phyloP scores from a whole-genome alignment of 2,329 filamentous ascomycete species.

The Fusarium euwallaceae region DNA sequence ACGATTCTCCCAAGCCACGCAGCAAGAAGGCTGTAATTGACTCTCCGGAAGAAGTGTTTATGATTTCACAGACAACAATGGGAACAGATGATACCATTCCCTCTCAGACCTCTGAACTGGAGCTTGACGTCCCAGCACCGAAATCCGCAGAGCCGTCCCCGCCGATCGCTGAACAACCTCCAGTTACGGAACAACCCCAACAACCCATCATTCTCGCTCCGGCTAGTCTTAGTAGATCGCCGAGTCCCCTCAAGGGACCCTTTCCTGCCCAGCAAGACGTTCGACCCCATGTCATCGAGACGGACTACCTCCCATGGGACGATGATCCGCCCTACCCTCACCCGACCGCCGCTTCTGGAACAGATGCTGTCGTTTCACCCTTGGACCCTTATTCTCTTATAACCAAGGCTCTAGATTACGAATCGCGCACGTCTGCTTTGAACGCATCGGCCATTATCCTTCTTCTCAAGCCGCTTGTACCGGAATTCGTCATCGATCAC shows the following conservation, averaged over 20 bases:
- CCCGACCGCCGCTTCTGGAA: slow-evolving; percentile 44
- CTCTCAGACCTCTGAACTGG: slow-evolving; percentile 50
- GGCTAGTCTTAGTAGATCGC: slow-evolving; percentile 28
- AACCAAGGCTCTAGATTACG: slow-evolving; percentile 67
- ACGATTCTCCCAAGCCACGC: slow-evolving; percentile 14
- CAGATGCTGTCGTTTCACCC: slow-evolving; percentile 49
- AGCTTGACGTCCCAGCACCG: slow-evolving; percentile 27
- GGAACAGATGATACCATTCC: slow-evolving; percentile 51
- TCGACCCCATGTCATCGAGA: slow-evolving; percentile 63
- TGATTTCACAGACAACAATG: slow-evolving; percentile 63
- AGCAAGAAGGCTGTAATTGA: slow-evolving; percentile 36
- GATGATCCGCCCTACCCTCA: slow-evolving; percentile 69
- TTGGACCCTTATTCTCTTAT: slow-evolving; percentile 70
- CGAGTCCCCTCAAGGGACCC: slow-evolving; percentile 45
- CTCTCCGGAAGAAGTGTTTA: slow-evolving; percentile 56
- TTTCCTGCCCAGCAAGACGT: slow-evolving; percentile 54
- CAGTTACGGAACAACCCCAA: slow-evolving; percentile 2
- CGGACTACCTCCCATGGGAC: slow-evolving; percentile 71
- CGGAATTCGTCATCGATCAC: slow-evolving; percentile 66
- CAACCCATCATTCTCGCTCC: slow-evolving; percentile 31
- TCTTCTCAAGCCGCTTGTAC: slow-evolving; percentile 69
- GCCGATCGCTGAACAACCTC: slow-evolving; percentile 1
- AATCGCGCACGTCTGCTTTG: slow-evolving; percentile 67
- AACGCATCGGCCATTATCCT: slow-evolving; percentile 73
- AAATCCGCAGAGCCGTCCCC: slow-evolving; percentile 25